Conservation (phyloP, 345 rosid species). For the Acer saccharum region DNA sequence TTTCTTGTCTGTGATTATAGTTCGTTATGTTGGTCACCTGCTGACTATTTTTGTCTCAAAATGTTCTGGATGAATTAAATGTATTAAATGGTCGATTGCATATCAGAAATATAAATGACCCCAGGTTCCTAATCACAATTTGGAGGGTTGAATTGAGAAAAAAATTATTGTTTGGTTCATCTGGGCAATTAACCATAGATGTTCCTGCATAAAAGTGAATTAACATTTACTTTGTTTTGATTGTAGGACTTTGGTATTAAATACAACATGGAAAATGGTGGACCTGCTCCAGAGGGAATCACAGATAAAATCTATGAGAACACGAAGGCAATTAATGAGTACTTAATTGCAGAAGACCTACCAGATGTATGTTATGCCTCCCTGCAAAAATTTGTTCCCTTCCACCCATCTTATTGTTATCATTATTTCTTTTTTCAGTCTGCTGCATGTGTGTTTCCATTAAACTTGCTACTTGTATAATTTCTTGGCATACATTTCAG, state of each 20-base stretch:
- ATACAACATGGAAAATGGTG: constrained; percentile 99
- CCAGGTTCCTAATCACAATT: not conserved
- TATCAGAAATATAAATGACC: not conserved
- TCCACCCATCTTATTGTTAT: not conserved
- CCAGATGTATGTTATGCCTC: constrained; percentile 57
- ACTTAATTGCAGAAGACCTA: constrained; percentile 70
- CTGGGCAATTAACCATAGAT: not conserved
- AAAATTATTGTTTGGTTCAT: not conserved
- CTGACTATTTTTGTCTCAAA: not conserved
- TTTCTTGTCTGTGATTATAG: not conserved
- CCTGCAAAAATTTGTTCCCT: constrained; percentile 6
- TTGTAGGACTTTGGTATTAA: constrained; percentile 97
- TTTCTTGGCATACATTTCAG: constrained; percentile 38
- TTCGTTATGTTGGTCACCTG: not conserved
- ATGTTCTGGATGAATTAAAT: constrained; percentile 7
- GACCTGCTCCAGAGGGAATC: constrained; percentile 98
- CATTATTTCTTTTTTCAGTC: not conserved
- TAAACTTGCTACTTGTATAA: constrained; percentile 9
- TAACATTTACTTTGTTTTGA: not conserved
- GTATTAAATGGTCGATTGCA: not conserved
- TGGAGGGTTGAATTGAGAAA: constrained; percentile 7
- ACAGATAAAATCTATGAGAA: constrained; percentile 94
- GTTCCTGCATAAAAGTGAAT: not conserved
- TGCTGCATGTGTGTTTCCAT: not conserved
- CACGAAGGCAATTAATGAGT: constrained; percentile 89